Conservation (phyloP, 2,329 filamentous ascomycete genomes). For the Aspergillus puulaauensis region DNA sequence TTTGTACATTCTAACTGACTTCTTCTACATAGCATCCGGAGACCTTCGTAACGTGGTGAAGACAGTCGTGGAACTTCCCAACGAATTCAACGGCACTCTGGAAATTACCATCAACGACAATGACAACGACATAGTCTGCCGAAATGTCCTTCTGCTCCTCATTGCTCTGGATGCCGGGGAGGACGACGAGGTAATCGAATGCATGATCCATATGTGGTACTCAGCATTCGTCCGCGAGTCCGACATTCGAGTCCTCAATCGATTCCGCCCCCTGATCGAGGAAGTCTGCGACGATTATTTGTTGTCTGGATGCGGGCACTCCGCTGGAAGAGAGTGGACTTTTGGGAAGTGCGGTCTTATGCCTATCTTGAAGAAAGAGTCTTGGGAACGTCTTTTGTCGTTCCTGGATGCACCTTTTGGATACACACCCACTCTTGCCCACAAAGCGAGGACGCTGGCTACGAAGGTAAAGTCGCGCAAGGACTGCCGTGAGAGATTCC, state of each 20-base stretch:
- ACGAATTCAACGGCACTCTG: conserved; percentile 23
- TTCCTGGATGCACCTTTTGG: conserved; percentile 27
- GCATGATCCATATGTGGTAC: conserved; percentile 50
- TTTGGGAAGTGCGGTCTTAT: conserved; percentile 24
- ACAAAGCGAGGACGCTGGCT: conserved; percentile 22
- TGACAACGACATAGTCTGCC: conserved; percentile 38
- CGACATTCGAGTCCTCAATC: conserved; percentile 23
- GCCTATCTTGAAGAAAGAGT: conserved; percentile 28
- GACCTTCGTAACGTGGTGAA: conserved; percentile 47
- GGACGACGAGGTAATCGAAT: conserved; percentile 22
- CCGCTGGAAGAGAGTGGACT: conserved; percentile 29
- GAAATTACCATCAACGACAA: conserved; percentile 41
- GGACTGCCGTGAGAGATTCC: conserved; percentile 35
- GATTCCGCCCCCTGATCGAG: conserved; percentile 32
- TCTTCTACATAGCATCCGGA: conserved; percentile 40
- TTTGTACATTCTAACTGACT: not conserved
- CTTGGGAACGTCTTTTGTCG: conserved; percentile 31
- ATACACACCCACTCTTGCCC: conserved; percentile 23
- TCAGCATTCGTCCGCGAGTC: conserved; percentile 36
- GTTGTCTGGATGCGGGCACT: conserved; percentile 17
- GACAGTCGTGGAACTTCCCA: conserved; percentile 37
- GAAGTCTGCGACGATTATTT: conserved; percentile 19
- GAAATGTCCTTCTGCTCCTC: conserved; percentile 44
- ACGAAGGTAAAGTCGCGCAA: conserved; percentile 27
- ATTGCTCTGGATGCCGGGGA: conserved; percentile 24